Evolutionary conservation across 441 rosid genomes (phyloP).

Genomic region (Populus hybrid): DNA sequence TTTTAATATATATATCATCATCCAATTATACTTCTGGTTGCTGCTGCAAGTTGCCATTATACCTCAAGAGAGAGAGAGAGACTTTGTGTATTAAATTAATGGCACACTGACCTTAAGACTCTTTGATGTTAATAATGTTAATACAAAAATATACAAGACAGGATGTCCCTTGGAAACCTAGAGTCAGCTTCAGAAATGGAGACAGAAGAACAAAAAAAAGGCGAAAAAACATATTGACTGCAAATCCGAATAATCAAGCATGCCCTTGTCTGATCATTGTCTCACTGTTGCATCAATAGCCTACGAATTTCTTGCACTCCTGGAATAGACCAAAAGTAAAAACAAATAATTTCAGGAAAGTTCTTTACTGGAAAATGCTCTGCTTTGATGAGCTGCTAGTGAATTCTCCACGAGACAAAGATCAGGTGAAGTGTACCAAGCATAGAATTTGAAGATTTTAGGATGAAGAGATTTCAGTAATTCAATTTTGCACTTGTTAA

Average conservation of each 20-base stretch:
- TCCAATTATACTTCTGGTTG: not conserved
- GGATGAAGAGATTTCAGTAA: not conserved
- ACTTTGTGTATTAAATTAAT: not conserved
- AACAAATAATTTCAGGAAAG: not conserved
- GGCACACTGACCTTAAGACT: constrained; percentile 1
- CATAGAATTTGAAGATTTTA: not conserved
- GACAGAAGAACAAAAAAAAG: constrained; percentile 3
- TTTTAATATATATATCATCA: not conserved
- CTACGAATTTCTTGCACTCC: constrained; percentile 36
- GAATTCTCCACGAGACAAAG: not conserved
- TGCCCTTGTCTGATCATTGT: constrained; percentile 5
- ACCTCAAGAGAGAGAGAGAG: not conserved
- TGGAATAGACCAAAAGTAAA: constrained; percentile 11
- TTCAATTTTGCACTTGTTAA: not conserved
- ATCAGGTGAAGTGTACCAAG: not conserved
- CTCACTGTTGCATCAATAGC: constrained; percentile 1
- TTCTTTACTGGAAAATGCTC: not conserved
- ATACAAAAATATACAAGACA: constrained; percentile 12
- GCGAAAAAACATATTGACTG: constrained; percentile 1
- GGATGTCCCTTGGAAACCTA: constrained; percentile 13
- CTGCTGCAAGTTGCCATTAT: not conserved
- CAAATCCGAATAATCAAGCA: not conserved
- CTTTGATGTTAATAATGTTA: constrained; percentile 3
- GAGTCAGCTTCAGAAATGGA: constrained; percentile 21
- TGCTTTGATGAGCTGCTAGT: not conserved